Percentiles rank a stretch among this genome's conserved stretches.
These are phyloP conservation scores for Gossypioides kirkii DNA, from an alignment of 345 rosid genomes.

Conservation along the genomic window DNA sequence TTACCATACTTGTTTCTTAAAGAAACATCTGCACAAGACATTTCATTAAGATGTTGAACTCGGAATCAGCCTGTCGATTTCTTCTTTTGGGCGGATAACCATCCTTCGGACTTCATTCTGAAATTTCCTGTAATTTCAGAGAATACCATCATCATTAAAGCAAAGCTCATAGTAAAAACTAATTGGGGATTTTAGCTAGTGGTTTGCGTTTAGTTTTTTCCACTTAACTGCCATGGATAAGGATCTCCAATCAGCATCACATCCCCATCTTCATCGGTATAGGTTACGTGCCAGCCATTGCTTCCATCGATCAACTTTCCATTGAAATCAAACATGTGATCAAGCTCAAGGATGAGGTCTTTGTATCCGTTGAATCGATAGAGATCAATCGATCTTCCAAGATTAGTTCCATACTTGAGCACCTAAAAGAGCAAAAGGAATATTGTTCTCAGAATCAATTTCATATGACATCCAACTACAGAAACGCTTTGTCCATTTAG, in stretches of 20 bases:
- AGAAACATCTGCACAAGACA: too few relatives aligned
- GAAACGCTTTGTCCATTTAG: not conserved
- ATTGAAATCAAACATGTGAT: conserved; percentile 39
- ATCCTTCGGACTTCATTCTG: conserved; percentile 24
- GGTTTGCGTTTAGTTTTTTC: conserved; percentile 5
- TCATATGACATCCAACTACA: not conserved
- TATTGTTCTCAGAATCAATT: not conserved
- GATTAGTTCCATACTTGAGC: conserved; percentile 32
- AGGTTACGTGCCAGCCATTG: conserved; percentile 36
- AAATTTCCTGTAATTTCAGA: conserved; percentile 34
- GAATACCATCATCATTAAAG: not conserved
- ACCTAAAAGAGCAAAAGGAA: conserved; percentile 31
- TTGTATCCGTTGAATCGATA: conserved; percentile 25
- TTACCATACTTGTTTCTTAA: not conserved
- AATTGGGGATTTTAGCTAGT: not conserved
- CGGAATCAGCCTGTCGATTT: conserved; percentile 14
- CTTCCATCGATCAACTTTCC: conserved; percentile 38
- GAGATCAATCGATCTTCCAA: conserved; percentile 38
- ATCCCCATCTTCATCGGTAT: conserved; percentile 34
- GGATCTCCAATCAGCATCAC: conserved; percentile 31
- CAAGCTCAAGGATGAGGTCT: conserved; percentile 38
- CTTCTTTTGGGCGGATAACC: conserved; percentile 32
- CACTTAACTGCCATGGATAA: conserved; percentile 45
- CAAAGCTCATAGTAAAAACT: not conserved
- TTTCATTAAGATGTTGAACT: conserved; percentile 11